Conservation (phyloP, 352 stramenopile genomes). For the Albugo laibachii region DNA sequence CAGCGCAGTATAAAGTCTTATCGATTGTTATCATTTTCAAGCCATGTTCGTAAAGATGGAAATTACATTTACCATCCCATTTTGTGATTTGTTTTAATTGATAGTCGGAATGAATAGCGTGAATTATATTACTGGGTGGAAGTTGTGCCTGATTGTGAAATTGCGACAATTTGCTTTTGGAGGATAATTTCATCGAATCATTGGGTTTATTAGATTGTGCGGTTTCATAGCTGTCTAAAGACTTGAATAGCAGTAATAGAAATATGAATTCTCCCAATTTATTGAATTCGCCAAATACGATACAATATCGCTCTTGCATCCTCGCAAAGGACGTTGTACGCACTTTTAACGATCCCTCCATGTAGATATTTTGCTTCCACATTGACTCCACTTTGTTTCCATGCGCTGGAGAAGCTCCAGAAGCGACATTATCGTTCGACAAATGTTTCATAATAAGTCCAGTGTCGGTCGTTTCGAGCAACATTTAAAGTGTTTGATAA, state of each 20-base stretch:
- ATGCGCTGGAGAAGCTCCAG: neutral
- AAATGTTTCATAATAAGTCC: neutral
- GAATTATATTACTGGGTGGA: too few relatives aligned
- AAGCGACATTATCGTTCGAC: neutral
- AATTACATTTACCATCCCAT: slow-evolving; percentile 58
- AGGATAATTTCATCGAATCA: too few relatives aligned
- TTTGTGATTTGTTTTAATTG: slow-evolving; percentile 48
- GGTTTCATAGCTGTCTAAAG: slow-evolving; percentile 16
- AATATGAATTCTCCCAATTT: slow-evolving; percentile 10
- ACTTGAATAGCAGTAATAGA: slow-evolving; percentile 62
- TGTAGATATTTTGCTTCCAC: slow-evolving; percentile 10
- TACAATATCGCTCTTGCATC: slow-evolving; percentile 70
- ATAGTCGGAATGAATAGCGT: slow-evolving; percentile 8
- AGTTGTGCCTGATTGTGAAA: too few relatives aligned
- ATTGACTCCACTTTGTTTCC: neutral
- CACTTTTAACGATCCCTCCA: slow-evolving; percentile 61
- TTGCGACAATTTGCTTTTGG: too few relatives aligned
- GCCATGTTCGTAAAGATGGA: slow-evolving; percentile 47
- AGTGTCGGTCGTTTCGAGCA: neutral
- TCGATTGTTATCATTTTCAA: slow-evolving; percentile 57
- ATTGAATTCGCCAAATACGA: slow-evolving; percentile 45
- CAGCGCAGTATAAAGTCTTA: slow-evolving; percentile 53
- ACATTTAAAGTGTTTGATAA: neutral
- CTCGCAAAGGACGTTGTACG: slow-evolving; percentile 39
- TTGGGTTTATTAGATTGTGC: slow-evolving; percentile 20